These are phyloP conservation scores for Cyclotella baltica DNA, from an alignment of 108 stramenopile genomes.

Conservation along the genomic window DNA sequence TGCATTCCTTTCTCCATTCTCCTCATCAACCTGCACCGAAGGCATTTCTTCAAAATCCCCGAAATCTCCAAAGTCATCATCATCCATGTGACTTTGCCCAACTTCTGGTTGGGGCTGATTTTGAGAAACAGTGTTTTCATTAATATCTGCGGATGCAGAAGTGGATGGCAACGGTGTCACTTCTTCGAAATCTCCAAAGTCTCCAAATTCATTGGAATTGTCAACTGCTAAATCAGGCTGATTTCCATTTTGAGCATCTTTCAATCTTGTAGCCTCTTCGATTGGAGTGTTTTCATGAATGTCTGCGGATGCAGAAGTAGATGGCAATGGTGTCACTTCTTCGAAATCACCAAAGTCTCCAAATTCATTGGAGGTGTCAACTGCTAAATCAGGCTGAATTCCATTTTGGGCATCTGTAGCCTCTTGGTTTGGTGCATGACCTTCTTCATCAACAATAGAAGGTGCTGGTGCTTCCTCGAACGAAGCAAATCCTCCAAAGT, in stretches of 20 bases:
- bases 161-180: background rate
- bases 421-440: background rate
- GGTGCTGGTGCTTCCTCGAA: too few relatives aligned
- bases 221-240: background rate
- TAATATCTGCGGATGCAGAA: background rate
- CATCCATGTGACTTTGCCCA: background rate
- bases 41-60: conserved; percentile 25
- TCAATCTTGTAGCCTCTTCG: background rate
- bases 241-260: background rate
- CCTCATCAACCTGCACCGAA: background rate
- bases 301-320: background rate
- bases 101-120: background rate
- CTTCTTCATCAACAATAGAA: too few relatives aligned
- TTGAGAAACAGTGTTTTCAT: background rate
- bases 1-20: background rate
- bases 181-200: conserved; percentile 15
- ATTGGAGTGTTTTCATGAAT: background rate
- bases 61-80: conserved; percentile 43
- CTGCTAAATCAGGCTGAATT: background rate
- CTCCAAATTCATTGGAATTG: conserved; percentile 1
- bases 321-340: conserved; percentile 2
- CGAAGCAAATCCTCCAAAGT: conserved; percentile 12
- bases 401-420: background rate
- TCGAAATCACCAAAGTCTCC: conserved; percentile 17
- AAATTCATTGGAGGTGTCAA: background rate